Percentiles rank a stretch among this genome's conserved stretches.
phyloP scores from a whole-genome alignment of 2,329 filamentous ascomycete genomes.

The Fusarium bactridioides region DNA sequence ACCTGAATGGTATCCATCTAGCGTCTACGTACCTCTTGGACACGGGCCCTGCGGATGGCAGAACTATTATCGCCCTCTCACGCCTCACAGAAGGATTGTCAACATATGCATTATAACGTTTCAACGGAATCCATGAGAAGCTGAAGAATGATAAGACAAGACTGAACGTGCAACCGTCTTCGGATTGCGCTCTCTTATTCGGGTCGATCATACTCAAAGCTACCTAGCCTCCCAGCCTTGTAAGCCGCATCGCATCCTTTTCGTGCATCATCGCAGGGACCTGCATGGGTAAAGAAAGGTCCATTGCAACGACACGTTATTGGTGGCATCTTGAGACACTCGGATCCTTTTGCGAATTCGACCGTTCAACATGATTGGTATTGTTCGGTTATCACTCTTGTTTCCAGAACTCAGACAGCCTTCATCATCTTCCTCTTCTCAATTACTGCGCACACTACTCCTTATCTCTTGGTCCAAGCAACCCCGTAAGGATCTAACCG shows the following conservation, averaged over 20 bases:
- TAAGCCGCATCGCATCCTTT: constrained; percentile 23
- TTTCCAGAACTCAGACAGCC: neutral
- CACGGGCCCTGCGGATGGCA: neutral
- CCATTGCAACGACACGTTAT: constrained; percentile 17
- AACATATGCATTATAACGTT: neutral
- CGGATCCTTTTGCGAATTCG: neutral
- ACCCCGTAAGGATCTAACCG: constrained; percentile 11
- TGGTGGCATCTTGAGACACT: constrained; percentile 1
- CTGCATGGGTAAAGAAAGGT: constrained; percentile 1
- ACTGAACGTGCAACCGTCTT: neutral
- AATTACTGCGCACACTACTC: neutral
- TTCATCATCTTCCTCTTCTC: neutral
- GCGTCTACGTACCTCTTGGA: neutral
- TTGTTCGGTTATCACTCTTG: neutral
- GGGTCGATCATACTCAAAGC: constrained; percentile 12
- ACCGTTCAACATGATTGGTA: neutral
- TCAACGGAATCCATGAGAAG: neutral
- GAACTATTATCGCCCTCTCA: neutral
- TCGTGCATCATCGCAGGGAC: neutral
- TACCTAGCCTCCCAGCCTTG: neutral
- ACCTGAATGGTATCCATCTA: neutral
- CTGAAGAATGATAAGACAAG: constrained; percentile 6
- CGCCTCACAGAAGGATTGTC: neutral
- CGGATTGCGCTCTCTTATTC: constrained; percentile 25
- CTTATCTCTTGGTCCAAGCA: neutral